These are phyloP conservation scores for Bromus sterilis DNA, from an alignment of 176 grass and related monocot genomes.

Conservation along the genomic window DNA sequence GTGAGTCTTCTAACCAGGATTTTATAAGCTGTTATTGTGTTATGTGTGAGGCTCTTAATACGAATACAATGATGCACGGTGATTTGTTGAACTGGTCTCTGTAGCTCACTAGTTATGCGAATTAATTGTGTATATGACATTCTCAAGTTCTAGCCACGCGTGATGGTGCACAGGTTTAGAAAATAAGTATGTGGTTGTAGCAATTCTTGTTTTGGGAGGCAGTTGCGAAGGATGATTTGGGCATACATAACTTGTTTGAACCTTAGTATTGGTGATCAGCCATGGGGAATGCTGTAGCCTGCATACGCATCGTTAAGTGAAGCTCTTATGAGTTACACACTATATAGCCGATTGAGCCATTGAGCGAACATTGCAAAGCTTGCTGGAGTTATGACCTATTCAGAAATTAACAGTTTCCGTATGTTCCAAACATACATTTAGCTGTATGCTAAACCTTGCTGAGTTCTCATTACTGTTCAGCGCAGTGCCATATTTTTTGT, in stretches of 20 bases:
- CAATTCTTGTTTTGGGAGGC: not conserved
- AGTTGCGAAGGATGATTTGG: not conserved
- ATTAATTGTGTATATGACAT: not conserved
- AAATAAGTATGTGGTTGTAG: not conserved
- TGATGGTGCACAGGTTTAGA: not conserved
- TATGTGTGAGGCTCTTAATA: not conserved
- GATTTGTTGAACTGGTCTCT: not conserved
- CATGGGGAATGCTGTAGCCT: too few relatives aligned
- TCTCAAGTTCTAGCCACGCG: not conserved
- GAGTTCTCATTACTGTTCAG: not conserved
- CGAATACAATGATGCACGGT: not conserved
- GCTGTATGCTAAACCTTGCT: not conserved
- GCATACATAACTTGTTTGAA: not conserved
- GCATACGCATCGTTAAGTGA: not conserved
- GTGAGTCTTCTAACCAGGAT: slow-evolving; percentile 19
- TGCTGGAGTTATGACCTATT: not conserved
- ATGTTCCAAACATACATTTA: not conserved
- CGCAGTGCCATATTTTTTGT: not conserved
- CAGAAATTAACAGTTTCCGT: not conserved
- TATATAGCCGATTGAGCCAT: not conserved
- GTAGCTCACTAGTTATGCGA: not conserved
- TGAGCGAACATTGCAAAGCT: slow-evolving; percentile 6
- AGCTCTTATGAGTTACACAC: not conserved
- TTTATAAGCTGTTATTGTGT: not conserved
- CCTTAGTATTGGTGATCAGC: too few relatives aligned